Base-by-base conservation (phyloP, 352 stramenopile species). In the Phytophthora macrochlamydospora region DNA sequence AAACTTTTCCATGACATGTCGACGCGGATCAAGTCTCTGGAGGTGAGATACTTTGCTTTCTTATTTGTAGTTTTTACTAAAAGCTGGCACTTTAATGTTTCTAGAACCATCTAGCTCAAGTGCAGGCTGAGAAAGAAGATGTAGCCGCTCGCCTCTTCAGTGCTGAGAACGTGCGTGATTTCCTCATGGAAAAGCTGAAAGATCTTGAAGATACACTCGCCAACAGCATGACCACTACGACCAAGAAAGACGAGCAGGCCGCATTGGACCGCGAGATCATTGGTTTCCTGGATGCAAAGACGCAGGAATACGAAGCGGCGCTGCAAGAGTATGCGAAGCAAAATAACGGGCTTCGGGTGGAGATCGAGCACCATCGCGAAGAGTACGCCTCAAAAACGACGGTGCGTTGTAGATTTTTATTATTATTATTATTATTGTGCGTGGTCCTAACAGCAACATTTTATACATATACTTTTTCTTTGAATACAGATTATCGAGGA, bases 1-100 rank as follows among this genome's bases (percentile, higher is more conserved):
- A 95, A 95, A 65, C 64, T 92, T 7, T 93, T 93, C 48, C 87
- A 91, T 40, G 87, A 95, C 28, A 87, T 95, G 81, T 92, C 84
- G 14, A 89, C 79, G 1, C 76, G 80, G 31, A 73, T 95, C n/a
- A 89, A 90, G 56, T 74, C 72, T 7, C 59, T 95, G 7, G 83
- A 94, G 78, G 83, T 92, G 54, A 35, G 57, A 24, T 24, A 24
- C 18, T 24, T 24, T 24, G 18, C 18, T 24, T 24, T 24, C 18
- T 24, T 24, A 24, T 24, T 58, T 2, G 18, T 18, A 3, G 45
- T n/a, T 51, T 18, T 28, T 8, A 35, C 24, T 51, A 28, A 51
- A 14, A 51, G 48, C 18, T 59, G 8, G 35, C 29, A 65, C 13
- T 29, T 13, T 7, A 37, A 48, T 62, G 53, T 53, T 12, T 43